Base-by-base conservation (phyloP, 83 land plant species). In the Larix sibirica region DNA sequence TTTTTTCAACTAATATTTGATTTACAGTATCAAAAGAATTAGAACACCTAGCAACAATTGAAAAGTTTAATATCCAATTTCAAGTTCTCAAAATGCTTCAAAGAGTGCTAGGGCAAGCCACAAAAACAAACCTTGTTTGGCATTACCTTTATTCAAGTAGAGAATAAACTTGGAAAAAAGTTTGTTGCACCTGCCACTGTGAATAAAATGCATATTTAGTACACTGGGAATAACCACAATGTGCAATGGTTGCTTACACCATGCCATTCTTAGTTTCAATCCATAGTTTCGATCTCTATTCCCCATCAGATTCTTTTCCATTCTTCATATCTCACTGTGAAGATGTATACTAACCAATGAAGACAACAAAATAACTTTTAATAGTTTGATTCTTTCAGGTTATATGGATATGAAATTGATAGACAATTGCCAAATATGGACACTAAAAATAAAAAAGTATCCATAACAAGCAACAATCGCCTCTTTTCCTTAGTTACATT, bases 91-190 rank as follows among this genome's bases (percentile, higher is more conserved):
- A 1, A 36, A 18, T 4, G 18, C 69, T 38, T 33, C 14, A 42
- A 73, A 73, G 77, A 38, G 44, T 40, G 40, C 24, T 42, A 42
- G 26, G 77, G 44, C 54, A 40, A 4, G 77, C 56, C 47, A 40
- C 26, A 9, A 42, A 42, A 73, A 73, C 54, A 10, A 73, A 73
- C 77, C 77, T 73, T 73, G 54, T 42, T 73, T 42, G 54, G n/a
- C 54, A 73, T 73, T 42, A 50, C 47, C 77, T 40, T 73, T 18
- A 38, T 73, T 73, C 24, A 73, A 13, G 42, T 21, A 36, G 23
- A 73, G 54, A 73, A 40, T 21, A n/a, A 73, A 42, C 56, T 73
- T 73, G 77, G 42, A 73, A n/a, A 73, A n/a, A 9, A 73, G 77
- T 73, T 16, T 42, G 50, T 2, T n/a, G n/a, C 40, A 36, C 73